Evolutionary conservation across 768 basidiomycete genomes (phyloP).

Genomic region (Suillus subalutaceus): DNA sequence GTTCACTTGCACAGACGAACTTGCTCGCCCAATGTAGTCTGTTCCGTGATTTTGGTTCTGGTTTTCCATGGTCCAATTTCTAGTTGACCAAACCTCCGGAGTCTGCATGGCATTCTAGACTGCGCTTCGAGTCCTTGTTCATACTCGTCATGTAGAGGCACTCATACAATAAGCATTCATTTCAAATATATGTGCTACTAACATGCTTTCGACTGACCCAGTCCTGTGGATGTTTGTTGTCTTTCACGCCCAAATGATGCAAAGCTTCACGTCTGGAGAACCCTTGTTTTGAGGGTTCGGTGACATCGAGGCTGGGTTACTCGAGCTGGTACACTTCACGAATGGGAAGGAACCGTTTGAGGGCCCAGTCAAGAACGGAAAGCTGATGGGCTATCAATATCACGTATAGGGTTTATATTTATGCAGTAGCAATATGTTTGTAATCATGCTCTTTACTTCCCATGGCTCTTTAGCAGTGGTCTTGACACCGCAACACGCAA

Average conservation of each 20-base stretch:
- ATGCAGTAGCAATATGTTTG: background rate
- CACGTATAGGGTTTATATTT: constrained; percentile 2
- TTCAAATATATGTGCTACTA: background rate
- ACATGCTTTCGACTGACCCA: background rate
- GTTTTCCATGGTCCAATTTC: background rate
- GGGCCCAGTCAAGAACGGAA: constrained; percentile 58
- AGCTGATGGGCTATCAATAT: constrained; percentile 46
- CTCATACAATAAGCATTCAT: background rate
- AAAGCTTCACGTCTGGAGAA: constrained; percentile 40
- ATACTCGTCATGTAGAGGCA: background rate
- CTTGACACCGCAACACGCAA: background rate
- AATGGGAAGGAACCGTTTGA: constrained; percentile 45
- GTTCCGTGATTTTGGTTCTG: background rate
- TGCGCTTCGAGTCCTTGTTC: background rate
- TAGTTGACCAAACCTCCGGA: background rate
- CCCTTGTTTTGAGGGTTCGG: constrained; percentile 32
- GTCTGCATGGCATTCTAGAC: constrained; percentile 1
- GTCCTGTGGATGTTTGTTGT: background rate
- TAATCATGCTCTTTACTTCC: background rate
- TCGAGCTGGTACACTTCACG: constrained; percentile 45
- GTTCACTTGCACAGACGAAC: background rate
- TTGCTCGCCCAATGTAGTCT: background rate
- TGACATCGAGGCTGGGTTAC: constrained; percentile 42
- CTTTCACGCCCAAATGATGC: constrained; percentile 42
- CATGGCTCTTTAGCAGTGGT: background rate